Evolutionary conservation across 192 early-diverging fungal genomes (phyloP).

Genomic region (Lunasporangiospora selenospora): DNA sequence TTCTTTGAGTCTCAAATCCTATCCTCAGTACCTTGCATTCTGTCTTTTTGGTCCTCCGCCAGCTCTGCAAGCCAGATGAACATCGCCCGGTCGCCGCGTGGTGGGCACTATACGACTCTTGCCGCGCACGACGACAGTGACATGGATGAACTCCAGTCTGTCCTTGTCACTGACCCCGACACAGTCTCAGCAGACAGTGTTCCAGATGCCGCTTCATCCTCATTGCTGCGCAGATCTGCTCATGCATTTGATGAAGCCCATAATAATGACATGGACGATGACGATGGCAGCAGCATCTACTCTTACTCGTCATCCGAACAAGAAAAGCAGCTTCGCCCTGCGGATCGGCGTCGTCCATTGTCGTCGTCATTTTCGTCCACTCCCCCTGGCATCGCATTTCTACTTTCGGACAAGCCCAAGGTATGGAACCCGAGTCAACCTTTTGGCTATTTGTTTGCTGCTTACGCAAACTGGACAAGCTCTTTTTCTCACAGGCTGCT

Average conservation of each 20-base stretch:
- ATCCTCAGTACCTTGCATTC: neutral
- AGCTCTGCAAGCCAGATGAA: conserved; percentile 15
- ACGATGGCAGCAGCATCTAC: conserved; percentile 7
- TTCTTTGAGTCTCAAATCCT: too few species aligned
- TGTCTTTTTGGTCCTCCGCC: neutral
- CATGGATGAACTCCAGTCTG: conserved; percentile 27
- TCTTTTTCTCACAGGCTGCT: neutral
- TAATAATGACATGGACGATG: conserved; percentile 9
- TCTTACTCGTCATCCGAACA: conserved; percentile 17
- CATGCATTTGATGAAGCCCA: conserved; percentile 7
- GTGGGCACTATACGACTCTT: conserved; percentile 28
- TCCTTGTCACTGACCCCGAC: conserved; percentile 14
- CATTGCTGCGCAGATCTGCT: conserved; percentile 7
- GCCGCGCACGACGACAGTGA: conserved; percentile 27
- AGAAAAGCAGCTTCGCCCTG: conserved; percentile 9
- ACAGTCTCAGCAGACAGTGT: neutral
- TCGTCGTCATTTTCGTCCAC: too few species aligned
- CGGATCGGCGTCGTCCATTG: too few species aligned
- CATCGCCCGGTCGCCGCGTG: neutral
- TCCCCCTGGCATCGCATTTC: neutral
- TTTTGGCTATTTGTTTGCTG: neutral
- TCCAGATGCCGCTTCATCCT: too few species aligned
- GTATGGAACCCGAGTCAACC: neutral
- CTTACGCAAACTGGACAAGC: neutral
- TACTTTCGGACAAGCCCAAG: conserved; percentile 23